A percentile compares a stretch with the other conserved stretches of the same genome.
Conservation (phyloP, 495 filamentous ascomycete species). For the Penicillium waksmanii region DNA sequence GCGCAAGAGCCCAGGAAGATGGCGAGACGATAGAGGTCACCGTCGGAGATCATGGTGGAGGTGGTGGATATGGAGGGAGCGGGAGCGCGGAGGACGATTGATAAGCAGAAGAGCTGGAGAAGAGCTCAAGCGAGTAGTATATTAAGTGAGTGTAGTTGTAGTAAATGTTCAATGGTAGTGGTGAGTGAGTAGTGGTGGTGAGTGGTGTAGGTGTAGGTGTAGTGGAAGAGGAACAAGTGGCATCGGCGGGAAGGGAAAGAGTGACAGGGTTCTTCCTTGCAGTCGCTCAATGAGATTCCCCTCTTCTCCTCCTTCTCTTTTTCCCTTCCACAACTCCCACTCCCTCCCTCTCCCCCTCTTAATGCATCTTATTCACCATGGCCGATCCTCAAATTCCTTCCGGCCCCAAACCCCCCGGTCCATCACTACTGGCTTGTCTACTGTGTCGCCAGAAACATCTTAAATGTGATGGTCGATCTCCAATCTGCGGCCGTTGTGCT, state of each 20-base stretch:
- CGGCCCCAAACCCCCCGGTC: conserved; percentile 25
- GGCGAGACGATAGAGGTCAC: conserved; percentile 81
- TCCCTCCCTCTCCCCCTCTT: conserved; percentile 2
- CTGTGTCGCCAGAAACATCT: conserved; percentile 64
- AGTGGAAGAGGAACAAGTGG: background rate
- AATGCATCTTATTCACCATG: conserved; percentile 21
- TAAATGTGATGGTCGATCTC: conserved; percentile 50
- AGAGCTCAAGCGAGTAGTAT: background rate
- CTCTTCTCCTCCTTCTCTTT: background rate
- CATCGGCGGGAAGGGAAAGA: background rate
- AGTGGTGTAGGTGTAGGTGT: background rate
- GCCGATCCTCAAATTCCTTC: conserved; percentile 23
- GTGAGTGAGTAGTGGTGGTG: background rate
- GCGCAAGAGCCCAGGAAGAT: conserved; percentile 89
- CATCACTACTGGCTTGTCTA: conserved; percentile 57
- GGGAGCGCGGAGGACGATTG: background rate
- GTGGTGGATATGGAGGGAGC: background rate
- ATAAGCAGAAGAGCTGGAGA: background rate
- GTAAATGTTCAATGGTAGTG: background rate
- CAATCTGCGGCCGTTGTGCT: conserved; percentile 47
- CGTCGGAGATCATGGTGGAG: conserved; percentile 79
- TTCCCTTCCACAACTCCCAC: conserved; percentile 6
- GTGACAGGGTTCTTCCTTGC: conserved; percentile 9
- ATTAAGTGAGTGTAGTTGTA: background rate
- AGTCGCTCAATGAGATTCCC: background rate